Evolutionary conservation across 140 eudicot genomes (phyloP).

Genomic region (Anethum foeniculum): DNA sequence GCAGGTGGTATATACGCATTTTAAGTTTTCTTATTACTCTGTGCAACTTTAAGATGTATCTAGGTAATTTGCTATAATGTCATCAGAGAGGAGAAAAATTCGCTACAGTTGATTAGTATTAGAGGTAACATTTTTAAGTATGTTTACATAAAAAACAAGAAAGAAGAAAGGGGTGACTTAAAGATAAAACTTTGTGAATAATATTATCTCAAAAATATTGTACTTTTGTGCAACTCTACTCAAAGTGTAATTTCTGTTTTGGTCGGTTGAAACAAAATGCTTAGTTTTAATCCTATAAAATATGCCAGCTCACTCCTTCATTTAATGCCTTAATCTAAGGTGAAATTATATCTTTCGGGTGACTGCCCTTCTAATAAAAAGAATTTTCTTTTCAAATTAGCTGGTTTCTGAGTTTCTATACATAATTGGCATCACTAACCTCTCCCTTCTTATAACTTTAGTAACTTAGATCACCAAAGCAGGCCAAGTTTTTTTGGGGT

Average conservation of each 20-base stretch:
- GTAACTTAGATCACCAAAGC: neutral
- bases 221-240: neutral
- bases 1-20: conserved; percentile 45
- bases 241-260: neutral
- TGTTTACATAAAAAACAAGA: neutral
- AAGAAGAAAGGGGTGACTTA: neutral
- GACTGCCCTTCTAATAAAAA: neutral
- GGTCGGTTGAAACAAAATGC: neutral
- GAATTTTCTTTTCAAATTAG: neutral
- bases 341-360: neutral
- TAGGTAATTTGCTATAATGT: neutral
- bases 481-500: neutral
- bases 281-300: neutral
- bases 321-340: neutral
- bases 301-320: neutral
- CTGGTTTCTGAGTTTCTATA: neutral
- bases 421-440: neutral
- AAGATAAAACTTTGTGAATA: neutral
- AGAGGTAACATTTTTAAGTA: neutral
- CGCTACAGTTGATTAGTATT: neutral
- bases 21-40: conserved; percentile 3
- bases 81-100: neutral
- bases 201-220: neutral
- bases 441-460: neutral
- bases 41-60: neutral